Evolutionary conservation across 73 alveolate species (phyloP).

Genomic region (Uronychia binucleata): DNA sequence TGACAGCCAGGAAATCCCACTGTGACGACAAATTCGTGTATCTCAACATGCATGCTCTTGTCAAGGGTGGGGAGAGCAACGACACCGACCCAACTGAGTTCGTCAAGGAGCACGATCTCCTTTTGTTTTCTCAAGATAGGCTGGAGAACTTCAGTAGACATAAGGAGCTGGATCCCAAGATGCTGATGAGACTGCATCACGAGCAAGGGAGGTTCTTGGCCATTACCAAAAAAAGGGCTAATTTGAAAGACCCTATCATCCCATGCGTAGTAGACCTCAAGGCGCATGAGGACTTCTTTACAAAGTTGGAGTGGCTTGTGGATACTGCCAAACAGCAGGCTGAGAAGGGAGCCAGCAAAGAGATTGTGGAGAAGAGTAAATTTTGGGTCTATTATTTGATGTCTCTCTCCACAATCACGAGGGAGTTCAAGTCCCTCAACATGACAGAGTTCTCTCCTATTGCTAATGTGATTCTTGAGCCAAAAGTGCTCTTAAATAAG

Average conservation of each 20-base stretch:
- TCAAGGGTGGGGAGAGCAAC: background rate
- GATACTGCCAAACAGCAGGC: background rate
- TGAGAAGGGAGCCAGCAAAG: background rate
- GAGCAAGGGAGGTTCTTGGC: slow-evolving; percentile 40
- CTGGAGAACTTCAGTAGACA: slow-evolving; percentile 2
- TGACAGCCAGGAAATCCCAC: background rate
- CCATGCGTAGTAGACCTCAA: background rate
- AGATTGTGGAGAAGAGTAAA: background rate
- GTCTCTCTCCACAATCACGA: slow-evolving; percentile 36
- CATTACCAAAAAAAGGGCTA: slow-evolving; percentile 8
- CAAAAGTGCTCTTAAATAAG: background rate
- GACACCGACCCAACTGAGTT: background rate
- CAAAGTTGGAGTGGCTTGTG: background rate
- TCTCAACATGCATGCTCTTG: slow-evolving; percentile 4
- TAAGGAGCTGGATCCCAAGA: background rate
- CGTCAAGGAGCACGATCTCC: slow-evolving; percentile 44
- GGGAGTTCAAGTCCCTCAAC: slow-evolving; percentile 53
- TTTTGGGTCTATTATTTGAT: slow-evolving; percentile 1
- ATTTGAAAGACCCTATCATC: background rate
- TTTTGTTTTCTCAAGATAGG: slow-evolving; percentile 21
- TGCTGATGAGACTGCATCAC: slow-evolving; percentile 11
- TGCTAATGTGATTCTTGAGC: slow-evolving; percentile 25
- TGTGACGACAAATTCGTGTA: slow-evolving; percentile 3
- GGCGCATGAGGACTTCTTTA: background rate
- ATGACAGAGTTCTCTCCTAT: slow-evolving; percentile 40